These are phyloP conservation scores for Thymus quinquecostatus DNA, from an alignment of 257 asterid species.

Conservation along the genomic window DNA sequence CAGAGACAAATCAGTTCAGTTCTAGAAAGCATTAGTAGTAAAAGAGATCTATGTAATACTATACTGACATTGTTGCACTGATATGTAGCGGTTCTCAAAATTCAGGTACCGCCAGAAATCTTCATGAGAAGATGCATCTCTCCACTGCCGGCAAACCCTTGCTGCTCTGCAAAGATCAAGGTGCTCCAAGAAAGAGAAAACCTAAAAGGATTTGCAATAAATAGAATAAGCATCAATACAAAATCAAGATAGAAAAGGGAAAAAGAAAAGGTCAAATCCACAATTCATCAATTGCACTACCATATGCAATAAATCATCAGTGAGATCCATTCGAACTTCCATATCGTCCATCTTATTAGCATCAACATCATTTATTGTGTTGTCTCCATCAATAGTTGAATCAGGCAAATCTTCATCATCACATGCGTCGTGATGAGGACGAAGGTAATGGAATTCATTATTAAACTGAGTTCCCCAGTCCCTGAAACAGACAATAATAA, in stretches of 20 bases:
- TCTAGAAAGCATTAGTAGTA: constrained; percentile 15
- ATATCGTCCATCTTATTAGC: constrained; percentile 48
- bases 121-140: constrained; percentile 94
- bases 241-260: not conserved
- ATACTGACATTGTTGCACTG: constrained; percentile 78
- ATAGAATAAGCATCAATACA: constrained; percentile 9
- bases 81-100: constrained; percentile 75
- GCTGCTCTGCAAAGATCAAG: constrained; percentile 93
- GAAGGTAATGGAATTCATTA: constrained; percentile 41
- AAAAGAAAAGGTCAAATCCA: not conserved
- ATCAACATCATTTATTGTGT: constrained; percentile 40
- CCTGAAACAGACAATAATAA: constrained; percentile 45
- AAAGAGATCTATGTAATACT: not conserved
- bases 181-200: constrained; percentile 85
- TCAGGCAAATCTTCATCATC: constrained; percentile 41
- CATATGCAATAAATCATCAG: constrained; percentile 96
- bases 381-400: constrained; percentile 36
- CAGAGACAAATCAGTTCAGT: not conserved
- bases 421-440: constrained; percentile 36
- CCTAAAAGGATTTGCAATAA: constrained; percentile 49
- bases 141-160: constrained; percentile 94
- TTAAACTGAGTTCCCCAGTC: constrained; percentile 65
- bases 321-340: constrained; percentile 92
- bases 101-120: constrained; percentile 94
- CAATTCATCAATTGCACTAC: constrained; percentile 39